A percentile compares a stretch with the other conserved stretches of the same genome.
These are phyloP conservation scores for Echinosophora koreensis DNA, from an alignment of 306 rosid genomes.

Conservation along the genomic window DNA sequence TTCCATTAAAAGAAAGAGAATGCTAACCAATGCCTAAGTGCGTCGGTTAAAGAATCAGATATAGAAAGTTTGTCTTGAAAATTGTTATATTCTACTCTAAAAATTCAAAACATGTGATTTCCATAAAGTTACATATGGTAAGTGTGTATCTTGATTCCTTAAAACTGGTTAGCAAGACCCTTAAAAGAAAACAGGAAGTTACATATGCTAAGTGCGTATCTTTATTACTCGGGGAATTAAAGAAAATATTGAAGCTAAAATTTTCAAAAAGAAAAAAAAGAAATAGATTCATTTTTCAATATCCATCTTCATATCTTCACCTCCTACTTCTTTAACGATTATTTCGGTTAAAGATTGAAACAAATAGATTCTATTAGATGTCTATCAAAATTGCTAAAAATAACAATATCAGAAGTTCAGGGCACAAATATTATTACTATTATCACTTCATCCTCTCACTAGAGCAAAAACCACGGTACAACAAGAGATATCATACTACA, in stretches of 20 bases:
- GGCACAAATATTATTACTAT: constrained; percentile 6
- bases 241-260: neutral
- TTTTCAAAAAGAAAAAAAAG: neutral
- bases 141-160: too few relatives aligned
- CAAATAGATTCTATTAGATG: neutral
- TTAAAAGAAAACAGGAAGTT: neutral
- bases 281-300: neutral
- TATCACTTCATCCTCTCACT: constrained; percentile 26
- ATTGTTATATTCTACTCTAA: too few relatives aligned
- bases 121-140: too few relatives aligned
- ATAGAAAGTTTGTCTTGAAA: too few relatives aligned
- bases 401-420: neutral
- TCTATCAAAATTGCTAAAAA: neutral
- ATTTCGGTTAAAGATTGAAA: neutral
- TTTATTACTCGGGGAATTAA: neutral
- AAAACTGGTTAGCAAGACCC: neutral
- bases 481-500: constrained; percentile 1
- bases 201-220: neutral
- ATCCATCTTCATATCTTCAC: neutral
- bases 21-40: too few relatives aligned
- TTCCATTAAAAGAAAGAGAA: too few relatives aligned
- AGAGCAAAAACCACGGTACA: neutral
- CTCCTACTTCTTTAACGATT: neutral
- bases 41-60: too few relatives aligned
- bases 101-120: too few relatives aligned